Base-by-base conservation (phyloP, 208 protist species). In the Crithidia expoeki region DNA sequence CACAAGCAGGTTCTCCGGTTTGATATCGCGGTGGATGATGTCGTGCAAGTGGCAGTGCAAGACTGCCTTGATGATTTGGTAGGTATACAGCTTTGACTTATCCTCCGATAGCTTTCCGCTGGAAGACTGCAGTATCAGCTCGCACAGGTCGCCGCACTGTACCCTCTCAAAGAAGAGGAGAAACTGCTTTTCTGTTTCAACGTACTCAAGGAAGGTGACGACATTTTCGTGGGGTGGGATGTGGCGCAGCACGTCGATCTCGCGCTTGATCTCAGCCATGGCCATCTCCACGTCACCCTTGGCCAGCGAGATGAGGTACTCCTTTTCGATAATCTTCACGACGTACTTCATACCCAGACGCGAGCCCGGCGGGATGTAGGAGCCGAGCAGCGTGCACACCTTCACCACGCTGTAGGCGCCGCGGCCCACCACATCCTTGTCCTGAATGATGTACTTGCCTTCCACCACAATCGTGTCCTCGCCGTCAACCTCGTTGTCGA, bases 21-120 rank as follows among this genome's bases (percentile, higher is more conserved):
- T 97, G 63, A 97, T 94, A 65, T 97, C 94, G 53, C 94, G 85
- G 74, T 97, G 94, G 61, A 94, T 93, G 46, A 96, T 93, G 66
- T 95, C 94, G 71, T 96, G 87, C 25, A 94, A 75, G 75, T 97
- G 94, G 72, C 91, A 96, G 71, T 96, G 92, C 56, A 96, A 61
- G 23, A 97, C 88, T 14, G 91, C 94, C 57, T 95, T 93, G 72
- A 96, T 95, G 34, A 93, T 86, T 79, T 97, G 92, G 53, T 95
- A 94, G 14, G 86, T 93, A 78, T 95, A 97, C 21, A 80, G 73
- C 76, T 94, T 96, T 21, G 87, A 81, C 62, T 83, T 92, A 33
- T 88, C 85, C 80, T 96, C 92, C 9, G 81, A 67, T 27, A 96
- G 84, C 64, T 88, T 92, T n/a, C 87, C 92, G 44, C 84, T 86